These are phyloP conservation scores for Paecilomyces formosus DNA, from an alignment of 2,329 filamentous ascomycete species.

Conservation along the genomic window DNA sequence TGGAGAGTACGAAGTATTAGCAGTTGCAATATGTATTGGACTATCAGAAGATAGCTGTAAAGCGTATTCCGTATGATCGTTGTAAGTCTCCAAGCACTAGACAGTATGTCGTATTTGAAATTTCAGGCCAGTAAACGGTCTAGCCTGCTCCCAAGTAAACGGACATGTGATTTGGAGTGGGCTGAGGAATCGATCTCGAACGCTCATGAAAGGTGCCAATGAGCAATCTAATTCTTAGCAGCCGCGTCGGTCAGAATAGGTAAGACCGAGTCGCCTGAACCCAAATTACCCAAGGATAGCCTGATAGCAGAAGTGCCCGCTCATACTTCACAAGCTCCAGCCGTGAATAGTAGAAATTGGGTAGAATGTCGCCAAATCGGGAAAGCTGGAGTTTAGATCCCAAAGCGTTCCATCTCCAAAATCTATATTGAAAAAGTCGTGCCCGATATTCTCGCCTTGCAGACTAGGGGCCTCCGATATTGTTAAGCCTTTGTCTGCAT, in stretches of 20 bases:
- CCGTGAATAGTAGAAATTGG: not conserved
- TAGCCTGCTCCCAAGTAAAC: too few relatives aligned
- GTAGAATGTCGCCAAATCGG: not conserved
- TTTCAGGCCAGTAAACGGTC: too few relatives aligned
- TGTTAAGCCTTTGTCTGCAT: slow-evolving; percentile 11
- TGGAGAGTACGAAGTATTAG: not conserved
- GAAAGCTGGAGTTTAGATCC: not conserved
- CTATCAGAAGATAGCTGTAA: not conserved
- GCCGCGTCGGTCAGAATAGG: too few relatives aligned
- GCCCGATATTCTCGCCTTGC: not conserved
- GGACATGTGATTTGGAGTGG: too few relatives aligned
- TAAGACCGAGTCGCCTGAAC: too few relatives aligned
- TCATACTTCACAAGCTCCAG: not conserved
- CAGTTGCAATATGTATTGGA: not conserved
- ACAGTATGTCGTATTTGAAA: too few relatives aligned
- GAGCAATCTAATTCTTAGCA: too few relatives aligned
- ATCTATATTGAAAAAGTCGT: not conserved
- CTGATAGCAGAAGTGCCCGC: not conserved
- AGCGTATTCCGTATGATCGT: too few relatives aligned
- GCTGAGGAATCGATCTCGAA: too few relatives aligned
- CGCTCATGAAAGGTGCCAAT: too few relatives aligned
- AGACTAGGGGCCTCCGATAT: not conserved
- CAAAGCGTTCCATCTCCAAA: not conserved
- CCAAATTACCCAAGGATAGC: too few relatives aligned
- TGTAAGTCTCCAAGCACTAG: too few relatives aligned